A percentile compares a stretch with the other conserved stretches of the same genome.
phyloP scores from a whole-genome alignment of 2,329 filamentous ascomycete genomes.

The Keithomyces neogunnii region DNA sequence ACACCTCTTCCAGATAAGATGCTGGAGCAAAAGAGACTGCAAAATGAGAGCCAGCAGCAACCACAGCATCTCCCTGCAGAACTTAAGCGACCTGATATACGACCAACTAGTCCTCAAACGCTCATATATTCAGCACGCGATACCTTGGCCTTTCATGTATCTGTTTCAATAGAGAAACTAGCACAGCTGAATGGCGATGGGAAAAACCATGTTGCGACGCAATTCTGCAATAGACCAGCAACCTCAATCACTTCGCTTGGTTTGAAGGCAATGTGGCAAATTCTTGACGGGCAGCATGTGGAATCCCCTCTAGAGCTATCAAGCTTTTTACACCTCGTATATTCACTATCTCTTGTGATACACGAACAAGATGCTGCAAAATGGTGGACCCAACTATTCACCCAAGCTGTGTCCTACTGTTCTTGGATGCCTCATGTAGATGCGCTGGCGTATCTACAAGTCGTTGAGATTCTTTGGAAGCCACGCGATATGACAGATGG shows the following conservation, averaged over 20 bases:
- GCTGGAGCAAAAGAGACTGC: not conserved
- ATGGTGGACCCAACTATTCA: slow-evolving; percentile 33
- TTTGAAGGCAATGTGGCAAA: slow-evolving; percentile 29
- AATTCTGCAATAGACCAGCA: slow-evolving; percentile 30
- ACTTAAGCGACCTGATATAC: slow-evolving; percentile 16
- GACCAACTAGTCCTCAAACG: slow-evolving; percentile 16
- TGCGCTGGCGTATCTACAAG: slow-evolving; percentile 29
- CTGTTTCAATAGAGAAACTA: slow-evolving; percentile 30
- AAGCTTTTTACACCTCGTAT: slow-evolving; percentile 44
- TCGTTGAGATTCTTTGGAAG: slow-evolving; percentile 41
- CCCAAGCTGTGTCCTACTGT: slow-evolving; percentile 37
- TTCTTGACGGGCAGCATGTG: slow-evolving; percentile 29
- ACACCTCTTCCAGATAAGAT: not conserved
- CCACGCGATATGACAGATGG: slow-evolving; percentile 25
- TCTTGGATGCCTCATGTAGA: slow-evolving; percentile 29
- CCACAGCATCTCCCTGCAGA: slow-evolving; percentile 11
- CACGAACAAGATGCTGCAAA: slow-evolving; percentile 30
- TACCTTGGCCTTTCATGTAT: slow-evolving; percentile 36
- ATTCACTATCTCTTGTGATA: slow-evolving; percentile 39
- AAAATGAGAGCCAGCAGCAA: slow-evolving; percentile 8
- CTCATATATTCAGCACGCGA: slow-evolving; percentile 37
- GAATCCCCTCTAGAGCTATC: slow-evolving; percentile 34
- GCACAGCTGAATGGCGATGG: slow-evolving; percentile 26
- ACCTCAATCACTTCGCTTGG: slow-evolving; percentile 31
- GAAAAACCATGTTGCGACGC: slow-evolving; percentile 31